Percentiles rank a stretch among this genome's conserved stretches.
These are phyloP conservation scores for Ceratocystis eucalypticola DNA, from an alignment of 2,329 filamentous ascomycete genomes.

Conservation along the genomic window DNA sequence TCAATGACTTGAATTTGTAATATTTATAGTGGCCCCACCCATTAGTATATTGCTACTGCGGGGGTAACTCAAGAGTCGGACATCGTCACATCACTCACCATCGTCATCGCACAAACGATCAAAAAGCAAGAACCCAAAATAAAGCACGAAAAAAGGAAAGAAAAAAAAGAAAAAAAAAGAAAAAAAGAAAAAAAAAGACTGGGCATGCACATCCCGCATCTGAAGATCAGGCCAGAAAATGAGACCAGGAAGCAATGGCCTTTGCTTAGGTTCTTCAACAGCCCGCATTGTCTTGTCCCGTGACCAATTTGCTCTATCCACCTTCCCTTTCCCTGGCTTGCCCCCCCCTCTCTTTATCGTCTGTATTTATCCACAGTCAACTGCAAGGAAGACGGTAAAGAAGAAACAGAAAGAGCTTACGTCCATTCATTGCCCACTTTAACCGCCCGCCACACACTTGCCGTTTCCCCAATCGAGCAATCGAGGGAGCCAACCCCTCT, in stretches of 20 bases:
- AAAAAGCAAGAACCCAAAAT: not conserved
- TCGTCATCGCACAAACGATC: not conserved
- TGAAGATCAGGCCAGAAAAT: slow-evolving; percentile 4
- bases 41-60: not conserved
- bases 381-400: slow-evolving; percentile 7
- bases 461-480: not conserved
- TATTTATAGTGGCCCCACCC: not conserved
- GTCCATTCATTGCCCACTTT: not conserved
- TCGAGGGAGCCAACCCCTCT: not conserved
- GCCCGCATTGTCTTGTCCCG: not conserved
- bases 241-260: not conserved
- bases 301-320: not conserved
- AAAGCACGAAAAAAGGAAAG: not conserved
- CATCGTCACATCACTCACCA: not conserved
- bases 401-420: not conserved
- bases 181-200: not conserved
- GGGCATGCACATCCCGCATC: not conserved
- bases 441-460: not conserved
- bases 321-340: not conserved
- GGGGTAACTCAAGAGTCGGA: not conserved
- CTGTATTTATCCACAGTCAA: not conserved
- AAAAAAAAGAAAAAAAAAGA: not conserved
- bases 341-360: not conserved
- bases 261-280: not conserved
- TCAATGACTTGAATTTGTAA: not conserved